Conservation (phyloP, 352 stramenopile genomes). For the Thalassiosira hispida region DNA sequence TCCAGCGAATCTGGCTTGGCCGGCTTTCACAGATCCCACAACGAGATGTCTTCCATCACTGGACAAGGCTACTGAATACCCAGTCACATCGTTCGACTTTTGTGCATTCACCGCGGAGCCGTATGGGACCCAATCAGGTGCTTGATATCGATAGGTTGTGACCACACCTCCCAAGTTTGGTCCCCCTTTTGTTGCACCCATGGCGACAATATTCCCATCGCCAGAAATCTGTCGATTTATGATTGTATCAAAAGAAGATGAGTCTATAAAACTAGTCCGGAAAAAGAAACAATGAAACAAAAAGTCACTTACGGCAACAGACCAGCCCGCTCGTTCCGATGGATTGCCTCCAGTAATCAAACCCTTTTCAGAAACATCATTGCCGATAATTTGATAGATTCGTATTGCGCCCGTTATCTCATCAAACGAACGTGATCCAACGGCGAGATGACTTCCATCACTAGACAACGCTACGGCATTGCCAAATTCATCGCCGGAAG, state of each 20-base stretch:
- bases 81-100: background rate
- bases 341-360: background rate
- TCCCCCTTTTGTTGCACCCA: slow-evolving; percentile 37
- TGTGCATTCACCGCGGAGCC: slow-evolving; percentile 10
- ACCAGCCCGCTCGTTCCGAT: slow-evolving; percentile 21
- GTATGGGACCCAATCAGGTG: slow-evolving; percentile 9
- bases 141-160: slow-evolving; percentile 27
- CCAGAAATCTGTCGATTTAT: slow-evolving; percentile 20
- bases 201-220: slow-evolving; percentile 30
- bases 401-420: slow-evolving; percentile 23
- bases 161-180: slow-evolving; percentile 17
- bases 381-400: slow-evolving; percentile 6
- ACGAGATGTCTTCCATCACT: slow-evolving; percentile 24
- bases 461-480: slow-evolving; percentile 29
- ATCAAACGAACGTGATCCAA: slow-evolving; percentile 41
- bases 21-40: slow-evolving; percentile 34
- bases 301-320: slow-evolving; percentile 13
- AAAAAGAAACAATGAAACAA: too few relatives aligned
- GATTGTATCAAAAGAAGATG: too few relatives aligned
- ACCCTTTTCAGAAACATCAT: background rate
- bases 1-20: slow-evolving; percentile 18
- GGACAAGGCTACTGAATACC: slow-evolving; percentile 29
- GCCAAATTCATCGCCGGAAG: slow-evolving; percentile 27
- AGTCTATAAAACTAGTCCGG: too few relatives aligned
- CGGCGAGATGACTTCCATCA: slow-evolving; percentile 28